Base-by-base conservation (phyloP, 2,329 filamentous ascomycete genomes). In the Torrubiella hemipterigena region DNA sequence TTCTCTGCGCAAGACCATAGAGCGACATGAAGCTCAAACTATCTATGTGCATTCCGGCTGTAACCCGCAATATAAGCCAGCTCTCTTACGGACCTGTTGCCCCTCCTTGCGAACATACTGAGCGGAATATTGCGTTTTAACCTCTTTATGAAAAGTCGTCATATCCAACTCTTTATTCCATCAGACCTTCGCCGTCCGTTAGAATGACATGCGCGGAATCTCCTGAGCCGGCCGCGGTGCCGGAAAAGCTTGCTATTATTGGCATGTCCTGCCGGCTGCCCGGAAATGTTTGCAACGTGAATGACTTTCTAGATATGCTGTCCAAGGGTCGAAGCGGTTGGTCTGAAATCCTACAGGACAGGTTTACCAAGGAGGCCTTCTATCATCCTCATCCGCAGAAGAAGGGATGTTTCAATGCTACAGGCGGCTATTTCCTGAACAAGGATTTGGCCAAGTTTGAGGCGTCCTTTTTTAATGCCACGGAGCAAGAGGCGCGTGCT, bases 381-480 rank as follows among this genome's bases (percentile, higher is more conserved):
- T 54, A 60, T 28, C 60, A 65, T 30, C 57, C 61, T 0, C 60
- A 62, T 34, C 52, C 56, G 1, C 56, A 54, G 23, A 60, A 59
- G 38, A 56, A 50, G 16, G 61, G 60, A 6, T 48, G 50, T 29
- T 50, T 54, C 36, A 63, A 59, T 30, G 43, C 51, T 2, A 42
- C 39, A 15, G 48, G 51, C 4, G 52, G 51, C 2, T 58, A 59
- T 41, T 66, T 65, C 30, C 47, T 71, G 36, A 55, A 61, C 27
- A 52, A 55, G 14, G 64, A 69, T 34, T 48, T 64, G 17, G 50
- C 54, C 7, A 50, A 52, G 4, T 69, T 70, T 34, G 66, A 70
- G 30, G 65, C 65, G 1, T 59, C 62, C 0, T 70, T 70, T 42
- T 71, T 71, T 43, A 58, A 59, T 27, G 48, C 69, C n/a, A 65